Percentiles rank a stretch among this genome's conserved stretches.
Conservation (phyloP, 2,329 filamentous ascomycete genomes). For the Bretziella fagacearum region DNA sequence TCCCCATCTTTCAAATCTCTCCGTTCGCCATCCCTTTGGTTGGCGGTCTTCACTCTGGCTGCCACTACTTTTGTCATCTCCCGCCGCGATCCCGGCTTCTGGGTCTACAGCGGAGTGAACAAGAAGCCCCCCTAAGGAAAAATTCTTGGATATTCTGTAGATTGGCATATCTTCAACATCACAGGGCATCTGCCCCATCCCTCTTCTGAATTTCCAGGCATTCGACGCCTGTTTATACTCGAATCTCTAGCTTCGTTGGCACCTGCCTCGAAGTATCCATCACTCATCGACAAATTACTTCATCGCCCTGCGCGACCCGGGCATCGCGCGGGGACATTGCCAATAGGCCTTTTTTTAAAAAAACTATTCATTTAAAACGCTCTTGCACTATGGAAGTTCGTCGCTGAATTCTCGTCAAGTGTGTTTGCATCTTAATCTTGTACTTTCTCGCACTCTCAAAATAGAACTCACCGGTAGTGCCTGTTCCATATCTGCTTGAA, state of each 20-base stretch:
- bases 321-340: not conserved
- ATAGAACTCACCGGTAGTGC: too few relatives aligned
- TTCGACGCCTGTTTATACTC: not conserved
- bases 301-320: not conserved
- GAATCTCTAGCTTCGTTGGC: not conserved
- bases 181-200: not conserved
- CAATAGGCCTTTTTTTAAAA: not conserved
- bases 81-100: constrained; percentile 79
- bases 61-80: constrained; percentile 28
- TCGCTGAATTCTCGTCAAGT: not conserved
- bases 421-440: too few relatives aligned
- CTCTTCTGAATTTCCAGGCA: constrained; percentile 4
- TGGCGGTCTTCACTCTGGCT: constrained; percentile 16
- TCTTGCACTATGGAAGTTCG: not conserved
- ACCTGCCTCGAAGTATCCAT: constrained; percentile 1
- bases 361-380: not conserved
- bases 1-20: not conserved
- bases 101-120: constrained; percentile 93
- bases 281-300: not conserved
- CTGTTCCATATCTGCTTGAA: too few relatives aligned
- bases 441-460: too few relatives aligned
- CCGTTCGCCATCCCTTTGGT: constrained; percentile 2
- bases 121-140: constrained; percentile 91
- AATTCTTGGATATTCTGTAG: not conserved
- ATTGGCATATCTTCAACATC: not conserved